Conservation (phyloP, 305 asterid species). For the Stenogyne calaminthoides region DNA sequence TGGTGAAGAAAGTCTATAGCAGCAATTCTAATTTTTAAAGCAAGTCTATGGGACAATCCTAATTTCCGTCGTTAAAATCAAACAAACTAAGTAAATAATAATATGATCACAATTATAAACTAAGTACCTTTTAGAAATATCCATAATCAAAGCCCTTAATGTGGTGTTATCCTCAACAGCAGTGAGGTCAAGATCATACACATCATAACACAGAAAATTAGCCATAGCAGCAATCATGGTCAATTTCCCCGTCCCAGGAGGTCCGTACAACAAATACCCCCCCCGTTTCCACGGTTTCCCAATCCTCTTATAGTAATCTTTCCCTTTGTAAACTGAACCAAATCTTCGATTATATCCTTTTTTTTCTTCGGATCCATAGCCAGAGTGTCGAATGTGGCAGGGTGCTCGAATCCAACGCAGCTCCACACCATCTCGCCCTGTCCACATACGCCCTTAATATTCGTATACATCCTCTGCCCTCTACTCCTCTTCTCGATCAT, state of each 20-base stretch:
- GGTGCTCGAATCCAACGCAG: background rate
- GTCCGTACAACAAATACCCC: background rate
- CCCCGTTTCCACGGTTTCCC: slow-evolving; percentile 7
- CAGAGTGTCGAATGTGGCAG: background rate
- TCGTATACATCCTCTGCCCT: slow-evolving; percentile 38
- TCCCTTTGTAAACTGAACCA: slow-evolving; percentile 1
- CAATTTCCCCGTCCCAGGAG: slow-evolving; percentile 8
- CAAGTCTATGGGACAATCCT: too few relatives aligned
- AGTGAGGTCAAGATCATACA: too few relatives aligned
- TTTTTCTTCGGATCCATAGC: background rate
- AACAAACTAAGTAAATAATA: too few relatives aligned
- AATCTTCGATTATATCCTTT: background rate
- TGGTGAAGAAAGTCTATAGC: too few relatives aligned
- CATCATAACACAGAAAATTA: background rate
- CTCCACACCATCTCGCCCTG: background rate
- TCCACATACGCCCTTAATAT: background rate
- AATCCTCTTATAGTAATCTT: background rate
- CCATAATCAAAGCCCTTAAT: background rate
- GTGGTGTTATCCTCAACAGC: background rate
- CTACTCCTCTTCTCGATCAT: slow-evolving; percentile 18
- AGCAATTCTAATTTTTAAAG: too few relatives aligned
- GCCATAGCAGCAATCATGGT: slow-evolving; percentile 10
- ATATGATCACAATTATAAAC: too few relatives aligned
- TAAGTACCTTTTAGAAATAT: background rate
- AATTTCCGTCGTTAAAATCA: too few relatives aligned